These are phyloP conservation scores for Agastache rugosa DNA, from an alignment of 257 asterid genomes.

Conservation along the genomic window DNA sequence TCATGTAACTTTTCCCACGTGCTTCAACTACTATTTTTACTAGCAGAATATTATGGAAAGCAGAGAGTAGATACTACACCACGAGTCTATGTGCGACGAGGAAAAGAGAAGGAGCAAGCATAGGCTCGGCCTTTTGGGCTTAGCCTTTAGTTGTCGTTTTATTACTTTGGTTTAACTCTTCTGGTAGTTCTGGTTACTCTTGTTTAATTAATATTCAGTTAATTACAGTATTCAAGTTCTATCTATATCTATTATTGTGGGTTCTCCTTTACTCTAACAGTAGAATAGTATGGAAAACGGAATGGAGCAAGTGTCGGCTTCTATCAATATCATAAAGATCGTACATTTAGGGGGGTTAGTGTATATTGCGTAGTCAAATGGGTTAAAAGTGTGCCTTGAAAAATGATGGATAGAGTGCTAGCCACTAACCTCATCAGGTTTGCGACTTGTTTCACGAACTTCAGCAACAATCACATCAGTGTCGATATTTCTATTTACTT, in stretches of 20 bases:
- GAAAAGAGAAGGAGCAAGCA: too few species aligned
- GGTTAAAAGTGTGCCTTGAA: not conserved
- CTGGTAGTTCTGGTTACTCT: too few species aligned
- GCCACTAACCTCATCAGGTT: slow-evolving; percentile 92
- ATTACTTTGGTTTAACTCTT: too few species aligned
- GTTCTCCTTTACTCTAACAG: not conserved
- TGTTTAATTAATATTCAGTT: too few species aligned
- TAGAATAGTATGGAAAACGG: not conserved
- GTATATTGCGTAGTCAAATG: not conserved
- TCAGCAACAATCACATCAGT: slow-evolving; percentile 99
- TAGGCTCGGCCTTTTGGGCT: too few species aligned
- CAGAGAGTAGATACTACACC: too few species aligned
- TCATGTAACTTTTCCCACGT: not conserved
- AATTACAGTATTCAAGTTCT: too few species aligned
- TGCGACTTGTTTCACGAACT: slow-evolving; percentile 99
- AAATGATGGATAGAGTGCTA: slow-evolving; percentile 3
- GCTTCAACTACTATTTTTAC: not conserved
- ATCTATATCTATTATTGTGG: too few species aligned
- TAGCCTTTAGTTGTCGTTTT: too few species aligned
- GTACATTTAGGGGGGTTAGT: not conserved
- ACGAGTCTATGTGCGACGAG: too few species aligned
- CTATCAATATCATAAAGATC: not conserved
- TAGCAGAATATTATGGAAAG: not conserved
- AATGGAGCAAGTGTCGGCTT: not conserved
- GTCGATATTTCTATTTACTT: slow-evolving; percentile 94